A percentile compares a stretch with the other conserved stretches of the same genome.
phyloP scores from a whole-genome alignment of 164 flowering plant genomes.

The Magnolia sinica region DNA sequence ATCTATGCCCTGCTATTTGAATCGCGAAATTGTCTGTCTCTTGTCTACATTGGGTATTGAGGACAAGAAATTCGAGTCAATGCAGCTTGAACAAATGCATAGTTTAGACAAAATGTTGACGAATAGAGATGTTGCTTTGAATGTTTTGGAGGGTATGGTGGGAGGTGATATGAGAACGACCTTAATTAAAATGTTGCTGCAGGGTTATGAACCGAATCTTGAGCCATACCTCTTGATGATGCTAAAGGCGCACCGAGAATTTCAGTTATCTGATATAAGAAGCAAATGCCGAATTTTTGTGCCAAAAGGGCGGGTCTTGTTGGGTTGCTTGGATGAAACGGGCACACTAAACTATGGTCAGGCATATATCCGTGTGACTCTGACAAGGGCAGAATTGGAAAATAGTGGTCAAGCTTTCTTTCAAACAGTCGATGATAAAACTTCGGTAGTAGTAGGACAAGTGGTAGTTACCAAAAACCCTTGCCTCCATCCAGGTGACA shows the following conservation, averaged over 20 bases:
- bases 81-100: constrained; percentile 56
- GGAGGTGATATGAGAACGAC: constrained; percentile 34
- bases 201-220: constrained; percentile 63
- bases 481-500: constrained; percentile 96
- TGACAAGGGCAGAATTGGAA: constrained; percentile 53
- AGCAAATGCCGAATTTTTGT: constrained; percentile 70
- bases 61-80: constrained; percentile 45
- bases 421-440: constrained; percentile 52
- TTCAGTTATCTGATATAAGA: constrained; percentile 61
- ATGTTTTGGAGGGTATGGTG: constrained; percentile 47
- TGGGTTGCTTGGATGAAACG: constrained; percentile 92
- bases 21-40: constrained; percentile 77
- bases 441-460: constrained; percentile 58
- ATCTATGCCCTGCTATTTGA: constrained; percentile 80
- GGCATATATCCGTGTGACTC: constrained; percentile 63
- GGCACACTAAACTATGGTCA: constrained; percentile 76
- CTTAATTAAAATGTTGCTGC: constrained; percentile 60
- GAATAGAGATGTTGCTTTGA: constrained; percentile 53
- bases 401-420: constrained; percentile 38
- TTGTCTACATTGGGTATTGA: constrained; percentile 83
- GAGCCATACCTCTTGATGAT: constrained; percentile 91
- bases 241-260: constrained; percentile 61
- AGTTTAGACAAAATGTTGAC: constrained; percentile 59
- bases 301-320: constrained; percentile 70
- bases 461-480: constrained; percentile 95